phyloP scores from a whole-genome alignment of 2,329 filamentous ascomycete species.

The Cladorrhinum sp. region DNA sequence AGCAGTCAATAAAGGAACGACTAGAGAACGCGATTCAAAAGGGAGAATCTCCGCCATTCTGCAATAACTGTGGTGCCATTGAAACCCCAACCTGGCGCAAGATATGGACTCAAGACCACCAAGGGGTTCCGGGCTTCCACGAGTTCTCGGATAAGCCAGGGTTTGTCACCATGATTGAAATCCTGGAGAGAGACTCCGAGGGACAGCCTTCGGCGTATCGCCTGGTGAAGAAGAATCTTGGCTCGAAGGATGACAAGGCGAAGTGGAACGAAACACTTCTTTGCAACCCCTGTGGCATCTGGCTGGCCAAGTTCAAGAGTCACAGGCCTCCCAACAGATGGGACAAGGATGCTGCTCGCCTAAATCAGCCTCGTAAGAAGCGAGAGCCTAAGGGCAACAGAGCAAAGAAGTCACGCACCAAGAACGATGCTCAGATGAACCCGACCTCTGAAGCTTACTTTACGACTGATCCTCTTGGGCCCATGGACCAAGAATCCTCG shows the following conservation, averaged over 20 bases:
- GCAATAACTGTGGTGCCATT: slow-evolving; percentile 89
- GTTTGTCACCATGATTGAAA: slow-evolving; percentile 70
- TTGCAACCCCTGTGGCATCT: slow-evolving; percentile 92
- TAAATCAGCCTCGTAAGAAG: slow-evolving; percentile 52
- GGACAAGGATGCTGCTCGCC: slow-evolving; percentile 61
- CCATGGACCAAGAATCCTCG: slow-evolving; percentile 37
- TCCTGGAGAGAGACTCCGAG: slow-evolving; percentile 60
- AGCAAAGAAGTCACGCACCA: slow-evolving; percentile 48
- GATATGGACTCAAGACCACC: slow-evolving; percentile 75
- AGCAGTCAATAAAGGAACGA: slow-evolving; percentile 58
- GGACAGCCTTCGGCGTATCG: slow-evolving; percentile 66
- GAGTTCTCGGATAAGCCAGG: slow-evolving; percentile 72
- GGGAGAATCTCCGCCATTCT: slow-evolving; percentile 84
- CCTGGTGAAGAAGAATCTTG: slow-evolving; percentile 72
- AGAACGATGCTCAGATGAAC: slow-evolving; percentile 44
- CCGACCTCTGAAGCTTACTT: slow-evolving; percentile 54
- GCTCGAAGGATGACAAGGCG: slow-evolving; percentile 59
- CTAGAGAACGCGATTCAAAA: slow-evolving; percentile 65
- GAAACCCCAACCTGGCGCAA: slow-evolving; percentile 96
- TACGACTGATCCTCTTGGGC: slow-evolving; percentile 52
- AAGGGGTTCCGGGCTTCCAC: slow-evolving; percentile 66
- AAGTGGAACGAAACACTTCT: slow-evolving; percentile 70
- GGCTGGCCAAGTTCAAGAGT: slow-evolving; percentile 82
- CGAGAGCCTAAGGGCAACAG: slow-evolving; percentile 39
- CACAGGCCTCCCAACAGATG: slow-evolving; percentile 84